Base-by-base conservation (phyloP, 148 eudicot genomes). In the Fagopyrum esculentum region DNA sequence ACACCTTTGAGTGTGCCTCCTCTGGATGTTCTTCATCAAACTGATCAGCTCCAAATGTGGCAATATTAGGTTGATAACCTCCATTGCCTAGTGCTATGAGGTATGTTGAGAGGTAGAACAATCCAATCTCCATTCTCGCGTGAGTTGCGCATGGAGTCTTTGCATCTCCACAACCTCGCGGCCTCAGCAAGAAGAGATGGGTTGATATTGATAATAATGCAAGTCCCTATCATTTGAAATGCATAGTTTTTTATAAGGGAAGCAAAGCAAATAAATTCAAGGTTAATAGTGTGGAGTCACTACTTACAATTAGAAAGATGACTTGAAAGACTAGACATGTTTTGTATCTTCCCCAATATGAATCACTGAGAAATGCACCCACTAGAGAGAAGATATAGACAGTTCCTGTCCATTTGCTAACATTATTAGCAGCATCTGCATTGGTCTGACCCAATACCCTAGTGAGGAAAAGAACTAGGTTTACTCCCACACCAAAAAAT, bases 371-470 rank as follows among this genome's bases (percentile, higher is more conserved):
- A 73, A 93, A 91, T 10, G 98, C 98, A 1, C 98, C 98, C 6
- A 89, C 91, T 9, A 93, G 91, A 2, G 98, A 93, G 85, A 89
- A 93, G 60, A 93, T 93, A 75, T 93, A 93, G 66, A 93, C 98
- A 7, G 98, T 93, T 76, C 98, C 98, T 1, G 98, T 93, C 98
- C 98, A 93, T 75, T 90, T 93, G 85, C 98, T 93, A 22, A 93
- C 98, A 48, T 76, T 88, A 47, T 93, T 93, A 9, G 98, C 98
- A 68, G 98, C 98, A 74, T 87, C 96, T 35, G 93, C 93, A 74
- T 93, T 93, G 83, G 83, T 76, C 80, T 93, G 86, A 3, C 93
- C 86, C 26, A 93, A 78, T 61, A 93, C 98, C 54, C 98, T 84
- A n/a, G 98, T 93, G 77, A 93, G 73, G 75, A 89, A 93, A 63